These are phyloP conservation scores for Nicotiana rustica DNA, from an alignment of 305 asterid genomes.

Conservation along the genomic window DNA sequence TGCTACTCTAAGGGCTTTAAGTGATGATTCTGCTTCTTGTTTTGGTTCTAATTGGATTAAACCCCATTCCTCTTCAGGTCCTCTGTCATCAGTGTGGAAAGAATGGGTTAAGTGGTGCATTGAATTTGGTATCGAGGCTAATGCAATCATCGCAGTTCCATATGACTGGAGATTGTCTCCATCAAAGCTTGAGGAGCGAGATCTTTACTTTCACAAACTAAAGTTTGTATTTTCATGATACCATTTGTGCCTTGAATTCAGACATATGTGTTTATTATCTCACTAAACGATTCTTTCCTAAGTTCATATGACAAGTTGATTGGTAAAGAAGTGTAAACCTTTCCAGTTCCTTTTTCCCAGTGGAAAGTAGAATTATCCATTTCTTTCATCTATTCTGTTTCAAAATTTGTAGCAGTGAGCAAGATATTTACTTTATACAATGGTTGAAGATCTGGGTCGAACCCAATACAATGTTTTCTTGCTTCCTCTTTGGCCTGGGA, in stretches of 20 bases:
- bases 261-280: slow-evolving; percentile 2
- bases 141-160: slow-evolving; percentile 94
- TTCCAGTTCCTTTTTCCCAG: slow-evolving; percentile 24
- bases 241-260: slow-evolving; percentile 18
- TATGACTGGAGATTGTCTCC: slow-evolving; percentile 99
- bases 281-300: slow-evolving; percentile 15
- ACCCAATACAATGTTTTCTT: background rate
- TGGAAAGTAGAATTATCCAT: slow-evolving; percentile 15
- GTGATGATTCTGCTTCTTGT: slow-evolving; percentile 3
- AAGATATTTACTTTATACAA: background rate
- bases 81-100: slow-evolving; percentile 99
- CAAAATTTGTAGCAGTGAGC: slow-evolving; percentile 3
- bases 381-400: slow-evolving; percentile 23
- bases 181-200: slow-evolving; percentile 97
- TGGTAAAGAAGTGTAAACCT: slow-evolving; percentile 15
- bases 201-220: slow-evolving; percentile 95
- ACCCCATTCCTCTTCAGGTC: slow-evolving; percentile 66
- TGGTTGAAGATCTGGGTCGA: slow-evolving; percentile 26
- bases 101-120: slow-evolving; percentile 99
- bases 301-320: slow-evolving; percentile 28
- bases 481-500: slow-evolving; percentile 3
- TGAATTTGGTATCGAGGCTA: slow-evolving; percentile 98
- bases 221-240: slow-evolving; percentile 56
- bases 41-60: background rate
- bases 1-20: slow-evolving; percentile 19